A percentile compares a stretch with the other conserved stretches of the same genome.
phyloP scores from a whole-genome alignment of 306 rosid species.

The Citrullus amarus region DNA sequence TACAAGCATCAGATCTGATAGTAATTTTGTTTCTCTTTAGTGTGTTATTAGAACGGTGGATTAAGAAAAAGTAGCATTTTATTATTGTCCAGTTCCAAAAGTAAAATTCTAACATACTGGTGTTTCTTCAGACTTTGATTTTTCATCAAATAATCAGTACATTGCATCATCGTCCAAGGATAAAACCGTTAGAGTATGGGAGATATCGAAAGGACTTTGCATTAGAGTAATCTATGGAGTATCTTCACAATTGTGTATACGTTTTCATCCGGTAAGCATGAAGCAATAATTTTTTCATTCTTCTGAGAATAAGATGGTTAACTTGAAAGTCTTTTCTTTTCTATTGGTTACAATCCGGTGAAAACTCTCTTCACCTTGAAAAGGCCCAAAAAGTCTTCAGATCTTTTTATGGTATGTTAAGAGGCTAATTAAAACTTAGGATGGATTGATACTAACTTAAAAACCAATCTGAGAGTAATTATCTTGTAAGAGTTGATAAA shows the following conservation, averaged over 20 bases:
- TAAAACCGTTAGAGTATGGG: slow-evolving; percentile 97
- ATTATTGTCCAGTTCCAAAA: neutral
- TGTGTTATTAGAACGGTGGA: neutral
- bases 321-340: neutral
- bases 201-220: slow-evolving; percentile 74
- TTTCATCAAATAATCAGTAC: slow-evolving; percentile 89
- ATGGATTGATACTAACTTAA: neutral
- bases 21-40: neutral
- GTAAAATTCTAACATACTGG: slow-evolving; percentile 18
- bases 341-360: neutral
- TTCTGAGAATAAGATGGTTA: neutral
- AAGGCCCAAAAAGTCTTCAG: neutral
- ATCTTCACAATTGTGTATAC: slow-evolving; percentile 78
- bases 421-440: neutral
- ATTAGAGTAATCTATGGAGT: slow-evolving; percentile 96
- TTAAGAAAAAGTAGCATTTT: neutral
- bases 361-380: too few relatives aligned
- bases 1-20: neutral
- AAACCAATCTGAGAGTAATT: neutral
- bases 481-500: too few relatives aligned
- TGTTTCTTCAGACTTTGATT: slow-evolving; percentile 81
- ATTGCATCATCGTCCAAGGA: slow-evolving; percentile 91
- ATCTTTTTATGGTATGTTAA: neutral
- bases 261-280: slow-evolving; percentile 93
- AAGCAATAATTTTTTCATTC: neutral